These are phyloP conservation scores for Debaryomyces tyrocola DNA, from an alignment of 805 yeast species.

Conservation along the genomic window DNA sequence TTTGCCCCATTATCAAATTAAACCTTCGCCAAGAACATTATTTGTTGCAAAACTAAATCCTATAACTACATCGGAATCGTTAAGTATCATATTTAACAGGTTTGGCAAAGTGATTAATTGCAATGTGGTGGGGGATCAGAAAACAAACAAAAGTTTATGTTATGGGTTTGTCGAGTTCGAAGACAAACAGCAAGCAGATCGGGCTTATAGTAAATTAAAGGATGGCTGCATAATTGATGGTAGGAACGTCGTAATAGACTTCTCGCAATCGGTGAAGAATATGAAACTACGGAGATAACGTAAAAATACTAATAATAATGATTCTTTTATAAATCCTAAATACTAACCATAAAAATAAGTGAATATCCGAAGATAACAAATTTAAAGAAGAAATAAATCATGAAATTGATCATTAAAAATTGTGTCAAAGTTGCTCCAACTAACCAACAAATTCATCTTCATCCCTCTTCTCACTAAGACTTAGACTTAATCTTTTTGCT, in stretches of 20 bases:
- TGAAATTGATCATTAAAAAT: constrained; percentile 3
- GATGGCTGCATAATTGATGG: constrained; percentile 61
- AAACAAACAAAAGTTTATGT: constrained; percentile 49
- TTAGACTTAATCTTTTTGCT: background rate
- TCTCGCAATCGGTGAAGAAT: constrained; percentile 47
- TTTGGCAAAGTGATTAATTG: constrained; percentile 57
- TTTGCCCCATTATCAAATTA: constrained; percentile 53
- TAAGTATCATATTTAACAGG: constrained; percentile 55
- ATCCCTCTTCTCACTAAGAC: background rate
- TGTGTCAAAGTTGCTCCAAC: background rate
- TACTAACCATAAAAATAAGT: constrained; percentile 7
- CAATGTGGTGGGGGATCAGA: constrained; percentile 46
- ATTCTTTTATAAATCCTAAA: constrained; percentile 7
- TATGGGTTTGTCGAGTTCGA: constrained; percentile 67
- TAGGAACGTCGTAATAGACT: constrained; percentile 62
- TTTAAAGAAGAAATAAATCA: background rate
- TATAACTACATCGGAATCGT: constrained; percentile 57
- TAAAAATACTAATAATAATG: constrained; percentile 4
- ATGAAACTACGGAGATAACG: constrained; percentile 1
- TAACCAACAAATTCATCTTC: background rate
- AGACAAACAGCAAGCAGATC: constrained; percentile 49
- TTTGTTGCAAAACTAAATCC: constrained; percentile 67
- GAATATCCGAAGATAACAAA: constrained; percentile 1
- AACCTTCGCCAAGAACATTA: constrained; percentile 61
- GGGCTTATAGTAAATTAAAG: constrained; percentile 63